Base-by-base conservation (phyloP, 768 basidiomycete genomes). In the Pilatotrama ljubarskyi region DNA sequence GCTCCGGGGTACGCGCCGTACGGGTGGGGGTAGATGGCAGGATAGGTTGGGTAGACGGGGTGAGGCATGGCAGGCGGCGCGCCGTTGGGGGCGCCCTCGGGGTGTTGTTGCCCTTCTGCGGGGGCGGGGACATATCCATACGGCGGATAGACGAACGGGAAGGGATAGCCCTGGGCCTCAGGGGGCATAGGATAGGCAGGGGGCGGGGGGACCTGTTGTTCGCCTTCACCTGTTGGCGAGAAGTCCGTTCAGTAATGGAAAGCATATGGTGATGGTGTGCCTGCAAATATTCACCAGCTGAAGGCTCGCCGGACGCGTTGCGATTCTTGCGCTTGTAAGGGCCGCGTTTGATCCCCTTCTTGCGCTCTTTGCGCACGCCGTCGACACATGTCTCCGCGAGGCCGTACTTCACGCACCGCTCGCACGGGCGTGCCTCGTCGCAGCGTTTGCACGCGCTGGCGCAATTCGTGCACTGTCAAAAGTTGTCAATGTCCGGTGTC, bases 361-460 rank as follows among this genome's bases (percentile, higher is more conserved):
- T 84, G 57, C 86, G 78, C 69, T 87, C 86, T 68, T 88, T 88
- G 61, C 86, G 75, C 17, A 80, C 74, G 1, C 85, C 84, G 64
- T 88, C 85, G 2, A 79, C 64, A 63, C 86, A 88, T n/a, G 77
- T 72, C 25, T 80, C 76, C 13, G 79, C 77, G 35, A 86, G 76
- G 3, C 84, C 84, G 65, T 86, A 87, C 70, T 86, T 87, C 60
- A 80, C 68, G 64, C 86, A 88, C 26, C 86, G 80, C 54, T 82
- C 80, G 70, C 86, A 88, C 2, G 86, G 86, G 43, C 86, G 82
- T 5, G 74, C 72, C 36, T 84, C 82, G 64, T 84, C 82, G 50
- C 82, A 84, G 20, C 82, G 78, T 69, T 84, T 84, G 69, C 82
- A 84, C 9, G 82, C 82, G 22, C 75, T 75, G 11, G 83, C 83